Evolutionary conservation across 1,284 basidiomycete species (phyloP), one percentile per base, ranked within the genome.

Genomic region (Ceratobasidium papillatum): DNA sequence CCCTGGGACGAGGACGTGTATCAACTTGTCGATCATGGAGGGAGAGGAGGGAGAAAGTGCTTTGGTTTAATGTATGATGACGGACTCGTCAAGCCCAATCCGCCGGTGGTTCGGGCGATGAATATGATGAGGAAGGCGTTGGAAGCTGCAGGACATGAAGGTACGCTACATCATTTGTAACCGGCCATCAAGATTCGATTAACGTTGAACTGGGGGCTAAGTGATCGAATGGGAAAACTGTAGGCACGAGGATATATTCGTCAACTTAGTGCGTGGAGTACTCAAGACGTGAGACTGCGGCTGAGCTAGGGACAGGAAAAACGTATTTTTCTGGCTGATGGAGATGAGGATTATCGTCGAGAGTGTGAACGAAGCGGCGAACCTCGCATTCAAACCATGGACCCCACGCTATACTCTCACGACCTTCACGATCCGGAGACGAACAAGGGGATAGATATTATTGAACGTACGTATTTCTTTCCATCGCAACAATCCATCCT

Each of bases 1-100:
- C 85, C 85, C 0, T 95, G 92, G 92, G 84, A 85, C 54, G 86
- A 90, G 68, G 84, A 86, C 0, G 85, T 84, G 45, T 90, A 92
- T 77, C 79, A 81, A n/a, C 84, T 92, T 3, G 79, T 80, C 30
- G 88, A 91, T 75, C 88, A 91, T 73, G 77, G 77, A 32, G 88
- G 87, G 38, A 82, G 83, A 25, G 90, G 89, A 3, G 85, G 84
- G 77, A 80, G 82, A 75, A 82, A 93, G 11, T 88, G 87, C 75
- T 90, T 92, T 77, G 89, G 84, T 0, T 83, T 93, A 69, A 81
- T 91, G 76, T 88, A 86, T 86, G 84, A 93, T 78, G 86, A 92
- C 78, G 91, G 87, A 0, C 75, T 86, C 12, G 82, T 88, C 11
- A 80, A 83, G n/a, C 93, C 94, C 1, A 88, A 91, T 75, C 93